These are phyloP conservation scores for Agaricus sinodeliciosus DNA, from an alignment of 768 basidiomycete species.

Conservation along the genomic window DNA sequence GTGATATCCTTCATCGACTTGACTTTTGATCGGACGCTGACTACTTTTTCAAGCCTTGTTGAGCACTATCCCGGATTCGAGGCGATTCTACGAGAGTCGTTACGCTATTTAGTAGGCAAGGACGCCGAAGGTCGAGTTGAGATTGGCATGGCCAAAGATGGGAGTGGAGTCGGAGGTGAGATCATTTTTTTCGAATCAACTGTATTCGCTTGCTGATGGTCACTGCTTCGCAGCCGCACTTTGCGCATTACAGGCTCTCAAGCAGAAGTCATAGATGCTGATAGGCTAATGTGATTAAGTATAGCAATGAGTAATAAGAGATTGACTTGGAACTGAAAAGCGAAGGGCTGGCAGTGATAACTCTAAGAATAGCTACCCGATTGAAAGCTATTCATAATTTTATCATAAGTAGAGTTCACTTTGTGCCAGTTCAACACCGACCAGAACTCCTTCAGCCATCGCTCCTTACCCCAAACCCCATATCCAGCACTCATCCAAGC, in stretches of 20 bases:
- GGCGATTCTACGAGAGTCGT: constrained; percentile 61
- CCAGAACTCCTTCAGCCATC: constrained; percentile 83
- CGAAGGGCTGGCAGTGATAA: too few species aligned
- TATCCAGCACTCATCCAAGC: constrained; percentile 82
- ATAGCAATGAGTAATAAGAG: background rate
- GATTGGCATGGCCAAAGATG: constrained; percentile 94
- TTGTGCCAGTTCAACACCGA: constrained; percentile 71
- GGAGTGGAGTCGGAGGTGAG: constrained; percentile 95
- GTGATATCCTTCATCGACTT: constrained; percentile 29
- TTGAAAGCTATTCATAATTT: background rate
- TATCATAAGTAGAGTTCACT: constrained; percentile 35
- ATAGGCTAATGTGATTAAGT: constrained; percentile 9
- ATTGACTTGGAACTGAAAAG: too few species aligned
- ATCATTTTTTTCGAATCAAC: constrained; percentile 5
- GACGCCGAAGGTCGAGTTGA: constrained; percentile 75
- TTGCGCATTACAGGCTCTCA: constrained; percentile 78
- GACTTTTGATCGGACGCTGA: background rate
- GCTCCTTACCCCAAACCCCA: constrained; percentile 88
- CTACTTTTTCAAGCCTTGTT: constrained; percentile 51
- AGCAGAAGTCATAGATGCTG: constrained; percentile 28
- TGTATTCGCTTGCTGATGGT: constrained; percentile 9
- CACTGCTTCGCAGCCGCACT: constrained; percentile 58
- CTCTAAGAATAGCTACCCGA: background rate
- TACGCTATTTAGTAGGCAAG: constrained; percentile 70
- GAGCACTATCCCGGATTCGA: constrained; percentile 92